A percentile compares a stretch with the other conserved stretches of the same genome.
phyloP scores from a whole-genome alignment of 352 stramenopile genomes.

The Globisporangium alternatum region DNA sequence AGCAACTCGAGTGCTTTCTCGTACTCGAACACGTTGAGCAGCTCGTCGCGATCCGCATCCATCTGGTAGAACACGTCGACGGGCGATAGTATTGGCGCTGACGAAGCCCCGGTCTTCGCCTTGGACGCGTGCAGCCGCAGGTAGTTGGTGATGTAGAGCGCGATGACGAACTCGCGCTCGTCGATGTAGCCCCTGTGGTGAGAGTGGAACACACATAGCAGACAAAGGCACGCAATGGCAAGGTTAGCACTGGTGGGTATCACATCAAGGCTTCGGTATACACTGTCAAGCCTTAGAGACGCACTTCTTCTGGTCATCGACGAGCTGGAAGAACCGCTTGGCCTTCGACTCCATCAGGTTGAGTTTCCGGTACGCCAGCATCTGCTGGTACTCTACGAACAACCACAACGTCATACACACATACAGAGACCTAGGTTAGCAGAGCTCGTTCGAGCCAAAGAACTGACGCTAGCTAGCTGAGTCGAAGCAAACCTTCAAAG shows the following conservation, averaged over 20 bases:
- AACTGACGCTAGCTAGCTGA: not conserved
- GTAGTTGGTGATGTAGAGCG: constrained; percentile 74
- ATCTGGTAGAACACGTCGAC: constrained; percentile 62
- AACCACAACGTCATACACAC: not conserved
- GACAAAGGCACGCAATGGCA: not conserved
- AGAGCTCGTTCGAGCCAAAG: not conserved
- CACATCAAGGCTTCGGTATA: not conserved
- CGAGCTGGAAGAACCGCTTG: constrained; percentile 61
- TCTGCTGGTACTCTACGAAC: constrained; percentile 66
- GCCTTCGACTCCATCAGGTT: constrained; percentile 71
- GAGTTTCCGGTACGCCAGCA: constrained; percentile 66
- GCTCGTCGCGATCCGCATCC: constrained; percentile 49
- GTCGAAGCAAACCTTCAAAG: constrained; percentile 42
- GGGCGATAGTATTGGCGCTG: constrained; percentile 29
- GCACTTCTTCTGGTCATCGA: constrained; percentile 73
- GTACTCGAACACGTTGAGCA: constrained; percentile 69
- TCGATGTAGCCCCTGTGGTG: constrained; percentile 53
- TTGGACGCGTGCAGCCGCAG: constrained; percentile 30
- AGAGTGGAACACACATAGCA: not conserved
- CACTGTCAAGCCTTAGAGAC: not conserved
- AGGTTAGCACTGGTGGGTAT: not conserved
- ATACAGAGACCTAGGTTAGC: not conserved
- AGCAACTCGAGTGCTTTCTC: constrained; percentile 58
- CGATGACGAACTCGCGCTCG: constrained; percentile 69
- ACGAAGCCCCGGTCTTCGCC: constrained; percentile 11